Percentiles rank a stretch among this genome's conserved stretches.
These are phyloP conservation scores for Pulicaria dysenterica DNA, from an alignment of 129 eudicot genomes.

Conservation along the genomic window DNA sequence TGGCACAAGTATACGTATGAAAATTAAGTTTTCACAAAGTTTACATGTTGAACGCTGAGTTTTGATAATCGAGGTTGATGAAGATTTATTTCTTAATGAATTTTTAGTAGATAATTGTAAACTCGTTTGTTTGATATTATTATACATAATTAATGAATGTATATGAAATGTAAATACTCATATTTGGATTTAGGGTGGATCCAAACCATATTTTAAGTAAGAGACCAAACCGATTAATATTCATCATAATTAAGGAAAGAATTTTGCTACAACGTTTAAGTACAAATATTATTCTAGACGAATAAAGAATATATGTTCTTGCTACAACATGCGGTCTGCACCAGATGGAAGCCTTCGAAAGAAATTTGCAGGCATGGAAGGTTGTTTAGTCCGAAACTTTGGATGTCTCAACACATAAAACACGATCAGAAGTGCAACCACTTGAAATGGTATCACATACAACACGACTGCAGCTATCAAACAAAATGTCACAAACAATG, in stretches of 20 bases:
- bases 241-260: background rate
- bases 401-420: slow-evolving; percentile 84
- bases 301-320: background rate
- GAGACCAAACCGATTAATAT: background rate
- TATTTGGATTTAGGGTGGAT: too few relatives aligned
- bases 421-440: slow-evolving; percentile 50
- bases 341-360: slow-evolving; percentile 79
- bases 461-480: slow-evolving; percentile 60
- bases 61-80: too few relatives aligned
- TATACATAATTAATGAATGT: too few relatives aligned
- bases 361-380: slow-evolving; percentile 70
- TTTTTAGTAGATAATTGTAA: too few relatives aligned
- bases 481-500: slow-evolving; percentile 75
- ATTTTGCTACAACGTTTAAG: too few relatives aligned
- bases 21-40: too few relatives aligned
- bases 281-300: background rate
- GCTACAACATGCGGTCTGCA: slow-evolving; percentile 73
- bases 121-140: too few relatives aligned
- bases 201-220: too few relatives aligned
- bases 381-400: slow-evolving; percentile 64
- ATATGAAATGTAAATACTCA: too few relatives aligned
- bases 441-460: slow-evolving; percentile 77
- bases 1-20: too few relatives aligned
- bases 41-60: too few relatives aligned
- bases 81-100: too few relatives aligned